A percentile compares a stretch with the other conserved stretches of the same genome.
These are phyloP conservation scores for Naganishia onofrii DNA, from an alignment of 768 basidiomycete genomes.

Conservation along the genomic window DNA sequence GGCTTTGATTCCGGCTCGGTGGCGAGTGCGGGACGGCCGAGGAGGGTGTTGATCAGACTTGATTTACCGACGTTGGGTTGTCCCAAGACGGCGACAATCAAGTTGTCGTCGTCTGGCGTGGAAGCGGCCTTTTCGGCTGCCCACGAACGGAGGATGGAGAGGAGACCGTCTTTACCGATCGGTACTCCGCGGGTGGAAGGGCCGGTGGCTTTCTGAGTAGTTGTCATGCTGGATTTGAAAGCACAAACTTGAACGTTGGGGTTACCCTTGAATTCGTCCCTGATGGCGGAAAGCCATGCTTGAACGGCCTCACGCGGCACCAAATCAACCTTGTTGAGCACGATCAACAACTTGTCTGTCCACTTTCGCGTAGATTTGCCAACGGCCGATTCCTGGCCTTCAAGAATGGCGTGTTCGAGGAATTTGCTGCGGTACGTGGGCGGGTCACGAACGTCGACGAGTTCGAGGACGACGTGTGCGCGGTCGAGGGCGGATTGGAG, in stretches of 20 bases:
- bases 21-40: conserved; percentile 58
- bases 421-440: conserved; percentile 64
- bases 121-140: conserved; percentile 38
- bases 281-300: conserved; percentile 66
- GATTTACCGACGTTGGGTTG: conserved; percentile 83
- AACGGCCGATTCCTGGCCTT: conserved; percentile 25
- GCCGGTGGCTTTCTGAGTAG: background rate
- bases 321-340: conserved; percentile 82
- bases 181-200: conserved; percentile 34
- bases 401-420: conserved; percentile 60
- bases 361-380: conserved; percentile 52
- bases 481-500: conserved; percentile 67
- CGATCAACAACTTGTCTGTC: conserved; percentile 60
- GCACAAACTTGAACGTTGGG: conserved; percentile 53
- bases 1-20: conserved; percentile 58
- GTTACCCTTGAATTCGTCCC: conserved; percentile 53
- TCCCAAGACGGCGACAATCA: conserved; percentile 78
- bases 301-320: conserved; percentile 73
- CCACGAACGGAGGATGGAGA: conserved; percentile 36
- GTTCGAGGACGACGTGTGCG: conserved; percentile 74
- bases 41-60: conserved; percentile 75
- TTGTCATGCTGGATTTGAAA: conserved; percentile 60
- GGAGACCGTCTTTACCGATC: conserved; percentile 35
- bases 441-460: conserved; percentile 84
- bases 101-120: conserved; percentile 56